phyloP scores from a whole-genome alignment of 805 yeast species.

The Saccharomycopsis microspora region DNA sequence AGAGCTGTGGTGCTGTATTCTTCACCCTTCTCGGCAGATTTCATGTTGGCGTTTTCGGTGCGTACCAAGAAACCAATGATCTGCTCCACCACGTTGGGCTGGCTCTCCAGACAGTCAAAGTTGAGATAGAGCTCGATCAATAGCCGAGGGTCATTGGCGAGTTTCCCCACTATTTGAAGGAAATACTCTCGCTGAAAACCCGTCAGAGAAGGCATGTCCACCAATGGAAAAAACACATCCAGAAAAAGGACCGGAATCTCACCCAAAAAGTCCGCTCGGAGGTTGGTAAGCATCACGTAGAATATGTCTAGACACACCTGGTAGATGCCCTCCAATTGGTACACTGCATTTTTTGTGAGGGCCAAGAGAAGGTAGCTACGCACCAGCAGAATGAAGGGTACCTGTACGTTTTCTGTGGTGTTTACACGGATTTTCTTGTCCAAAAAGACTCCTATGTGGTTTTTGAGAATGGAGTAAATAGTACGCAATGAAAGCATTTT shows the following conservation, averaged over 20 bases:
- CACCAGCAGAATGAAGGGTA: constrained; percentile 64
- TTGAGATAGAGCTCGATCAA: constrained; percentile 87
- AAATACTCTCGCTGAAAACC: constrained; percentile 87
- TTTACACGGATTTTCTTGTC: constrained; percentile 45
- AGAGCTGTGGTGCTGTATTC: constrained; percentile 44
- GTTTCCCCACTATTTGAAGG: constrained; percentile 64
- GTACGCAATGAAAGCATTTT: constrained; percentile 81
- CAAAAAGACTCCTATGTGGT: constrained; percentile 73
- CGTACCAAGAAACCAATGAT: constrained; percentile 67
- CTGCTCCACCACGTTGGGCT: constrained; percentile 79
- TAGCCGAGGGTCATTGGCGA: constrained; percentile 82
- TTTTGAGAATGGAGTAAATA: constrained; percentile 73
- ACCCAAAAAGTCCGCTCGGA: constrained; percentile 79
- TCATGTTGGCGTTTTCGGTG: constrained; percentile 22
- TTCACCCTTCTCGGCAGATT: constrained; percentile 48
- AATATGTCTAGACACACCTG: constrained; percentile 87
- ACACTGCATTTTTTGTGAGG: constrained; percentile 85
- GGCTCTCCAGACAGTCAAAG: constrained; percentile 80
- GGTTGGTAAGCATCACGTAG: constrained; percentile 75
- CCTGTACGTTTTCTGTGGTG: constrained; percentile 38
- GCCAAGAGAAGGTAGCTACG: constrained; percentile 77
- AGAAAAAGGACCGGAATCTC: constrained; percentile 91
- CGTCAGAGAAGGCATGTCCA: constrained; percentile 85
- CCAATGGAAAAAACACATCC: constrained; percentile 88
- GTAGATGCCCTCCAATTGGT: constrained; percentile 82